Conservation (phyloP, 106 monocot genomes). For the Dactylorhiza incarnata region DNA sequence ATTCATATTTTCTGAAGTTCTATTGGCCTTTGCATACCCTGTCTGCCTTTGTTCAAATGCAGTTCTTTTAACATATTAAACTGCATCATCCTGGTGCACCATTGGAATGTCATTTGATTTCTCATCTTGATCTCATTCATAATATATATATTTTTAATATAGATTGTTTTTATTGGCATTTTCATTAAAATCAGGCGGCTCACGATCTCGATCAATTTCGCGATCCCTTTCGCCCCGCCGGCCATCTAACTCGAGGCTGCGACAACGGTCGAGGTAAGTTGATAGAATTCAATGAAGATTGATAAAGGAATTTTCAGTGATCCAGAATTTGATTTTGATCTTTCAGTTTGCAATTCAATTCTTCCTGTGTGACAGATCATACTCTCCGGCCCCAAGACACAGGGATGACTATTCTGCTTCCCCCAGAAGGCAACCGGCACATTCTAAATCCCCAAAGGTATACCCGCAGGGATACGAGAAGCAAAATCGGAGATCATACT, state of each 20-base stretch:
- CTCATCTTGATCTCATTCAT: not conserved
- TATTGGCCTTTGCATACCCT: not conserved
- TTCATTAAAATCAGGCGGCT: constrained; percentile 22
- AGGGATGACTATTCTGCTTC: constrained; percentile 37
- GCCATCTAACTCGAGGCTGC: constrained; percentile 16
- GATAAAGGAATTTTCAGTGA: not conserved
- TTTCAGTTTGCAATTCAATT: not conserved
- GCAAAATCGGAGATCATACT: constrained; percentile 21
- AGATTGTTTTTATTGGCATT: not conserved
- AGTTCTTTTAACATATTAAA: not conserved
- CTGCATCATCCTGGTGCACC: not conserved
- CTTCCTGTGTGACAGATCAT: constrained; percentile 28
- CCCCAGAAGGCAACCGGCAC: constrained; percentile 16
- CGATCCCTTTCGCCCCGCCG: constrained; percentile 46
- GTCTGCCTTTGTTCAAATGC: not conserved
- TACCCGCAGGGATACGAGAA: constrained; percentile 11
- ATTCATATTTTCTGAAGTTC: not conserved
- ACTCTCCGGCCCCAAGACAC: constrained; percentile 49
- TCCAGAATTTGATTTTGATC: not conserved
- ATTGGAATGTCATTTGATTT: not conserved
- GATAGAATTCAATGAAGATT: not conserved
- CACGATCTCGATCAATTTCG: constrained; percentile 37
- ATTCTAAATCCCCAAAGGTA: constrained; percentile 26
- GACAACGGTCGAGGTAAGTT: constrained; percentile 33
- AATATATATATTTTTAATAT: not conserved